Evolutionary conservation across 495 filamentous ascomycete species (phyloP).

Genomic region (Neurospora pannonica): DNA sequence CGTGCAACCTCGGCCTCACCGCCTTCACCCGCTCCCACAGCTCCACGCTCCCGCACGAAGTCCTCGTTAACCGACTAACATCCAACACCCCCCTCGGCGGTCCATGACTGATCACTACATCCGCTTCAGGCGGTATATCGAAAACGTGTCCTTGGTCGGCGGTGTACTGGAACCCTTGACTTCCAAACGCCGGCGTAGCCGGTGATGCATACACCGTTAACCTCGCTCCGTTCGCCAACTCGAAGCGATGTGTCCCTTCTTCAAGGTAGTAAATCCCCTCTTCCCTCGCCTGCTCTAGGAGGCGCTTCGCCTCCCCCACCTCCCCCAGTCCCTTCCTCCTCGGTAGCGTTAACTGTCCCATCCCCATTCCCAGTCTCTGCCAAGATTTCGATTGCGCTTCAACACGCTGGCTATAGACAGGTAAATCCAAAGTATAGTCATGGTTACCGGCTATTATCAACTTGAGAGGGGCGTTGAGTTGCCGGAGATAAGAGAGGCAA

Average conservation of each 20-base stretch:
- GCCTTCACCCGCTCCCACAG: constrained; percentile 47
- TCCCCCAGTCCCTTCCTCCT: neutral
- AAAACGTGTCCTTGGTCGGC: constrained; percentile 47
- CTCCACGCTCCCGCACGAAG: constrained; percentile 43
- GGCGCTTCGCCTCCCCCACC: constrained; percentile 4
- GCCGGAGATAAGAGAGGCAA: constrained; percentile 45
- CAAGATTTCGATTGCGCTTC: neutral
- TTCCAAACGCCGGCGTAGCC: constrained; percentile 51
- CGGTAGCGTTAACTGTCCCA: neutral
- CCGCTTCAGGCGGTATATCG: constrained; percentile 35
- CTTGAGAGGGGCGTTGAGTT: constrained; percentile 58
- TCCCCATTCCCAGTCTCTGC: neutral
- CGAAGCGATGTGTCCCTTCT: constrained; percentile 51
- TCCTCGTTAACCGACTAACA: constrained; percentile 17
- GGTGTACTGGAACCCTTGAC: constrained; percentile 59
- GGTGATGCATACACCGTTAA: constrained; percentile 62
- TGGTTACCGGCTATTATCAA: constrained; percentile 78
- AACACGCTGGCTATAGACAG: neutral
- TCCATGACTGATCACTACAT: constrained; percentile 67
- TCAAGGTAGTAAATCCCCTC: constrained; percentile 56
- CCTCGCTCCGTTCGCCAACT: constrained; percentile 44
- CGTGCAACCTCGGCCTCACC: constrained; percentile 49
- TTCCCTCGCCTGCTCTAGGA: constrained; percentile 24
- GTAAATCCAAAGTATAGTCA: constrained; percentile 58
- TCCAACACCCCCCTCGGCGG: constrained; percentile 57